Percentiles rank a stretch among this genome's conserved stretches.
Conservation (phyloP, 805 yeast genomes). For the Candida caryicola region DNA sequence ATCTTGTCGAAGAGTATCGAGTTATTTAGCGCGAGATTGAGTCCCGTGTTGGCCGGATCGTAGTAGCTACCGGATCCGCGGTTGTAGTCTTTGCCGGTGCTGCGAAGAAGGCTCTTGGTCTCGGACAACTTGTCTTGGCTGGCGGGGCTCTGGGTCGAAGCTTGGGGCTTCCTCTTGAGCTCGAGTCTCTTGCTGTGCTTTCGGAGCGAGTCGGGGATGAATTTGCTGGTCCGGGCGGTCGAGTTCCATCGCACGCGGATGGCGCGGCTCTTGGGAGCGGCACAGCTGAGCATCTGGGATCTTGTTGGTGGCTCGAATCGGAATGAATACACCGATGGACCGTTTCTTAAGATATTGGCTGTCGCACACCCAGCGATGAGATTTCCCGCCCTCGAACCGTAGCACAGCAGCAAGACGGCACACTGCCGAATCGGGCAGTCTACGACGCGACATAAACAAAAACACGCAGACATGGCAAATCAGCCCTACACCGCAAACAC, state of each 20-base stretch:
- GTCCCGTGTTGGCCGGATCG: constrained; percentile 23
- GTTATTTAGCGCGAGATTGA: constrained; percentile 20
- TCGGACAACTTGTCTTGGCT: neutral
- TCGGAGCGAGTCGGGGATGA: constrained; percentile 5
- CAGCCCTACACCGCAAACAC: constrained; percentile 1
- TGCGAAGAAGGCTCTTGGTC: constrained; percentile 1
- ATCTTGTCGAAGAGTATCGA: constrained; percentile 18
- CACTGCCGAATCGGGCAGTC: constrained; percentile 15
- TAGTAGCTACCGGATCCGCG: constrained; percentile 8
- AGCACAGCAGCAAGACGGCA: too few species aligned
- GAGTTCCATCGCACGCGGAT: constrained; percentile 1
- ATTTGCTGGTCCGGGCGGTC: neutral
- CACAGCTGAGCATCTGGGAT: too few species aligned
- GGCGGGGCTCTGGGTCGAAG: neutral
- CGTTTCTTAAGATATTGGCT: too few species aligned
- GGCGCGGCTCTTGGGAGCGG: neutral
- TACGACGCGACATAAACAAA: constrained; percentile 6
- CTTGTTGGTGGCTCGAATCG: too few species aligned
- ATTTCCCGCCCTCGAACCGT: too few species aligned
- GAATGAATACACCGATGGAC: too few species aligned
- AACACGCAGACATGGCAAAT: neutral
- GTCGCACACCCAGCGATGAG: too few species aligned
- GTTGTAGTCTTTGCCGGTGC: constrained; percentile 4
- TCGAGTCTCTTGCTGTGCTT: neutral
- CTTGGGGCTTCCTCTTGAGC: neutral